Evolutionary conservation across 176 grass and related monocot genomes (phyloP).

Genomic region (Luzula sylvatica): DNA sequence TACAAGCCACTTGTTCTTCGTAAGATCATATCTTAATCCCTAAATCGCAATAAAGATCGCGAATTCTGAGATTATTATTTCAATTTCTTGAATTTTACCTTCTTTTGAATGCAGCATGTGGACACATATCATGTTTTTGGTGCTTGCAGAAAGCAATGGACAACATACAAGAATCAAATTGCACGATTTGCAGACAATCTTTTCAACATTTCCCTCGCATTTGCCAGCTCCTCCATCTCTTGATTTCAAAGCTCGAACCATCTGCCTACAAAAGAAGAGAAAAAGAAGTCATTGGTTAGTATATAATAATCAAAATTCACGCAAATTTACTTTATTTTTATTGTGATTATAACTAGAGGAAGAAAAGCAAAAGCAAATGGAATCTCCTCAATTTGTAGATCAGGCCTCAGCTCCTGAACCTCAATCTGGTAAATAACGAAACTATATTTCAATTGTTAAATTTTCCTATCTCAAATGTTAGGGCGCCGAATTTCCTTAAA

Average conservation of each 20-base stretch:
- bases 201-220: constrained; percentile 78
- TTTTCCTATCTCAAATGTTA: not conserved
- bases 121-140: constrained; percentile 93
- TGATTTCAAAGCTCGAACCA: constrained; percentile 78
- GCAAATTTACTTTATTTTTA: constrained; percentile 17
- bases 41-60: constrained; percentile 13
- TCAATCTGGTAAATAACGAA: constrained; percentile 35
- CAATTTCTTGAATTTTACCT: constrained; percentile 8
- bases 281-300: constrained; percentile 65
- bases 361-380: constrained; percentile 30
- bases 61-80: not conserved
- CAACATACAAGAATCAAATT: constrained; percentile 26
- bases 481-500: too few species aligned
- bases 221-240: constrained; percentile 69
- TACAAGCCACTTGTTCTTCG: constrained; percentile 88
- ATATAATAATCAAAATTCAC: not conserved
- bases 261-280: constrained; percentile 62
- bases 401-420: too few species aligned
- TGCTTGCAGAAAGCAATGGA: constrained; percentile 65
- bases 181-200: constrained; percentile 59
- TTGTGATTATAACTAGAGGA: constrained; percentile 49
- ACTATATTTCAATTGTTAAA: not conserved
- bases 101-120: constrained; percentile 59
- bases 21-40: constrained; percentile 28
- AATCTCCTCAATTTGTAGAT: constrained; percentile 56